phyloP scores from a whole-genome alignment of 169 alveolate genomes.

The Eimeria tenella region DNA sequence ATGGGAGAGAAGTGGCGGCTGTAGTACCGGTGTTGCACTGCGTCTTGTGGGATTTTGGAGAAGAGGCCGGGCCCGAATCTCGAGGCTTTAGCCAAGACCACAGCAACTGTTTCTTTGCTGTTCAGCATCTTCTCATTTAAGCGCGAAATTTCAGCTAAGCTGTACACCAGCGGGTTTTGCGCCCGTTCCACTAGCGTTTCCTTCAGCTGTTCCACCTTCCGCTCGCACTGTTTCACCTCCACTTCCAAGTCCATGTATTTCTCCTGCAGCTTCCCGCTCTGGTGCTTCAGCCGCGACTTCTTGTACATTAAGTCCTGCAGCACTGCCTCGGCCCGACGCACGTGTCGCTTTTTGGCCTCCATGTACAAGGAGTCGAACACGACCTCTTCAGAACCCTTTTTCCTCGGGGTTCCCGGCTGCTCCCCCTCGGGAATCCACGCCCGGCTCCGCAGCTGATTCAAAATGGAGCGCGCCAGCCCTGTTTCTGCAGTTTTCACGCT shows the following conservation, averaged over 20 bases:
- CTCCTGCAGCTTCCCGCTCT: neutral
- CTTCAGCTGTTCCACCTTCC: neutral
- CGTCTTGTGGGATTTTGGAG: neutral
- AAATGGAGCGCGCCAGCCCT: neutral
- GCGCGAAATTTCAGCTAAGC: neutral
- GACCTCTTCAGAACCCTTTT: neutral
- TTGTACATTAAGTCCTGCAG: neutral
- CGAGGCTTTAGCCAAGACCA: neutral
- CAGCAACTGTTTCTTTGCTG: neutral
- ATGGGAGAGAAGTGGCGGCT: neutral
- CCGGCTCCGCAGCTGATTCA: neutral
- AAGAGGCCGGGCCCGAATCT: neutral
- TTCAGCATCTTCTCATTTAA: neutral
- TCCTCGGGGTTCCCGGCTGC: neutral
- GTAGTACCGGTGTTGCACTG: neutral
- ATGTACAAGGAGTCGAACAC: neutral
- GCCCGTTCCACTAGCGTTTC: neutral
- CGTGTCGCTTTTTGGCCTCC: neutral
- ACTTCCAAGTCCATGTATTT: neutral
- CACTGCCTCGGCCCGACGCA: neutral
- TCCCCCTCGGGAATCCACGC: neutral
- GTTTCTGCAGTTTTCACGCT: neutral
- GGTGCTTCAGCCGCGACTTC: neutral
- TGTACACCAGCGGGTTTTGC: neutral
- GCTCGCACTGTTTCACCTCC: neutral